Evolutionary conservation across 139 green algal species (phyloP).

Genomic region (Coccomyxa sp.): DNA sequence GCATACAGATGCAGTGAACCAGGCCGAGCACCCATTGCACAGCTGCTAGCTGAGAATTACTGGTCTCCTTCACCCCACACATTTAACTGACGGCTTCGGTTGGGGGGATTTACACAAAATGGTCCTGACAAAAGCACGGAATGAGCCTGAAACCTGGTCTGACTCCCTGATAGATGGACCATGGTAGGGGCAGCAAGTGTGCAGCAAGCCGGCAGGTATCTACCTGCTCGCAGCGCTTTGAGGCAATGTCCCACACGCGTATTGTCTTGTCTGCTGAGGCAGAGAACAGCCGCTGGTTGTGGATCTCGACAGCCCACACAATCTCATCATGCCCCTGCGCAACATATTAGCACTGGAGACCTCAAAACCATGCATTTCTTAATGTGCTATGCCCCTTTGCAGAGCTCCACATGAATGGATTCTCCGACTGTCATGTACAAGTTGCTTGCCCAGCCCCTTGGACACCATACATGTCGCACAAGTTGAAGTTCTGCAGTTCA

Average conservation of each 20-base stretch:
- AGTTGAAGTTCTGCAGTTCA: too few species aligned
- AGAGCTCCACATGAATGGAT: too few species aligned
- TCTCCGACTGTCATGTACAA: too few species aligned
- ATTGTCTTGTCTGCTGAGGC: constrained; percentile 91
- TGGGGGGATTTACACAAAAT: too few species aligned
- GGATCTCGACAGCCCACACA: constrained; percentile 87
- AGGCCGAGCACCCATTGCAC: neutral
- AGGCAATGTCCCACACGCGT: constrained; percentile 80
- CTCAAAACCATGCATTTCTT: neutral
- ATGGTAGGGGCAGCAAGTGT: neutral
- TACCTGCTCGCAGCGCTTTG: constrained; percentile 8
- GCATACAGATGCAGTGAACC: neutral
- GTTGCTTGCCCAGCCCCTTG: too few species aligned
- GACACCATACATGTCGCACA: too few species aligned
- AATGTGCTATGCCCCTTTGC: neutral
- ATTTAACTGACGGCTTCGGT: too few species aligned
- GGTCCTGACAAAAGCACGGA: too few species aligned
- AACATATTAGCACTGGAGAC: neutral
- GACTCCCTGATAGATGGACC: too few species aligned
- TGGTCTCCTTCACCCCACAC: too few species aligned
- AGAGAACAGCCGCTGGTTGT: constrained; percentile 67
- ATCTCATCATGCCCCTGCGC: constrained; percentile 90
- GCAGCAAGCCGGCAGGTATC: neutral
- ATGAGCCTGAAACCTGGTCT: too few species aligned
- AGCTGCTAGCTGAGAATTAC: too few species aligned